A percentile compares a stretch with the other conserved stretches of the same genome.
Evolutionary conservation across 2,329 filamentous ascomycete species (phyloP).

Genomic region (Botrytis fabae): DNA sequence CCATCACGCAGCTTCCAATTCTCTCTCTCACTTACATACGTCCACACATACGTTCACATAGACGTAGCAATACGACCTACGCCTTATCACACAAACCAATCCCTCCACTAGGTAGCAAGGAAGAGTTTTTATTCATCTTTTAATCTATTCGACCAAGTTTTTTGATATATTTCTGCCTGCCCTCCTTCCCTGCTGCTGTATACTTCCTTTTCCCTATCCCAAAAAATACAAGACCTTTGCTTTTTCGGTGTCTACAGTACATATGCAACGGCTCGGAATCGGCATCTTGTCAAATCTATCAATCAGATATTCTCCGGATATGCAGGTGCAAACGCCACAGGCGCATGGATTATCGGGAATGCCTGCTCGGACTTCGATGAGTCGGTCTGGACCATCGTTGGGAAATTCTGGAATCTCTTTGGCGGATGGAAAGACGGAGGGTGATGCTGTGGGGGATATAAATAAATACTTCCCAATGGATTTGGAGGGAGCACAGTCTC

Average conservation of each 20-base stretch:
- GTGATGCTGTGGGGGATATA: background rate
- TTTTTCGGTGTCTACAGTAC: background rate
- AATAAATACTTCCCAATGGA: background rate
- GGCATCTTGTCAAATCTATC: conserved; percentile 9
- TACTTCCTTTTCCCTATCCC: background rate
- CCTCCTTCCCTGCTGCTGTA: background rate
- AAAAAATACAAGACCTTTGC: background rate
- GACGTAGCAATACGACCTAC: background rate
- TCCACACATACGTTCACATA: background rate
- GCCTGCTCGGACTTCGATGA: background rate
- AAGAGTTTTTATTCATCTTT: background rate
- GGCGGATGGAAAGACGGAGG: background rate
- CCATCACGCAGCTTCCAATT: background rate
- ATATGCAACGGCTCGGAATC: conserved; percentile 19
- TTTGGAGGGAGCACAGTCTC: background rate
- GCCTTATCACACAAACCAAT: background rate
- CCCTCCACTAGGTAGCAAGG: background rate
- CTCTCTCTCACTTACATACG: background rate
- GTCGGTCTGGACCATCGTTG: conserved; percentile 6
- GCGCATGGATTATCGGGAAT: conserved; percentile 4
- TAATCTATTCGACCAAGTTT: background rate
- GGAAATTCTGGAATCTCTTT: background rate
- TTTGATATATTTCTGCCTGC: background rate
- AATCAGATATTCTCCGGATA: background rate
- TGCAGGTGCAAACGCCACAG: conserved; percentile 9